Evolutionary conservation across 805 yeast genomes (phyloP), one percentile per base, ranked within the genome.

Genomic region (Kurtzmaniella cleridarum): DNA sequence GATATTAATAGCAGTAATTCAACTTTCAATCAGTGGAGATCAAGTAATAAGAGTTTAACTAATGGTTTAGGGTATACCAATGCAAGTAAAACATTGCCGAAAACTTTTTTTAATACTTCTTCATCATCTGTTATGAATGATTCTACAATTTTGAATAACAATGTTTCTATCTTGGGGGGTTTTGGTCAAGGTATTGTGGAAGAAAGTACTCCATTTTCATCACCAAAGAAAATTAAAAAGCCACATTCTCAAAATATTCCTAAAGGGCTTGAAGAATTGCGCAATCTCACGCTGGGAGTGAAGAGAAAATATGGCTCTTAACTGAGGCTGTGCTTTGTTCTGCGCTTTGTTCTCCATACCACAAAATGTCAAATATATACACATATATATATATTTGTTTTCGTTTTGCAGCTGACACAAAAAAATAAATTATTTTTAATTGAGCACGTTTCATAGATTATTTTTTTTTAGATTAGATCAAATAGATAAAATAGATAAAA

Each of bases 121-220:
- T 39, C 46, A 11, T 42, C 51, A 2, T 34, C 36, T 1, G 30
- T 34, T 14, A 40, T 32, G 10, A 35, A 35, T 15, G 44, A 48
- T 36, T 45, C 49, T 13, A 49, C 59, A 7, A 39, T 45, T 29
- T 18, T 30, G 17, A 39, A 40, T 15, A 48, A 48, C 30, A 54
- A 55, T 37, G 51, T 50, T 5, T 62, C 71, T 7, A 54, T 60
- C 10, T 46, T 67, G 30, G 52, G 59, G 10, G 63, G 63, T 8
- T 57, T 62, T 44, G 69, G 65, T 5, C 54, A 52, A 32, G 70
- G 69, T 4, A 56, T 65, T 2, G 43, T 63, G 1, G 69, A 60
- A 39, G 69, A 62, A 38, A 64, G 70, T 39, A 61, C 69, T 0
- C 71, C 70, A 3, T 48, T 48, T 29, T 53, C 48, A 8, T 56